Base-by-base conservation (phyloP, 2,329 filamentous ascomycete genomes). In the Talaromyces verruculosus region DNA sequence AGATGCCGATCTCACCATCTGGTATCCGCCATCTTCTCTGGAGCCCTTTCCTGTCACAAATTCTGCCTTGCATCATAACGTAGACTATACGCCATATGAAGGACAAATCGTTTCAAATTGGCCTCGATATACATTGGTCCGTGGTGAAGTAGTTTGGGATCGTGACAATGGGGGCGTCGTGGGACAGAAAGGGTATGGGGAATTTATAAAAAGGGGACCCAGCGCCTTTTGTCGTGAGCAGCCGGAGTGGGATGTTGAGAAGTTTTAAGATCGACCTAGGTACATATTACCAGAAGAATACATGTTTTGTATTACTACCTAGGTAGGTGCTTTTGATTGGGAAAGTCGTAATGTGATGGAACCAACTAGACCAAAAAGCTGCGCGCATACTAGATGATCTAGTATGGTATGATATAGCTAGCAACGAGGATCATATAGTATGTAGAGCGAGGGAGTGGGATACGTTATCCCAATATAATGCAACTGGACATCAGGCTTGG, bases 1-100 rank as follows among this genome's bases (percentile, higher is more conserved):
- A 17, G 80, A 82, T 68, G 80, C 80, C 0, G 81, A 82, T 67
- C 65, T 82, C 11, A 75, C 79, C 15, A 78, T 82, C 45, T 79
- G 80, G 80, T 78, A 81, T 71, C 75, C 76, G 15, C 13, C 53
- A 17, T 57, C 53, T 15, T 64, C 47, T 1, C 5, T 73, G 37
- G 25, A 59, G 19, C 68, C 69, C 0, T 75, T 75, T 39, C 69
- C 67, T 1, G 71, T 80, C n/a, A 73, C 70, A 33, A 79, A 82
- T 58, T 68, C 67, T 1, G 72, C 73, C 67, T 68, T 78, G 51
- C 75, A 78, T 35, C 77, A 78, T 58, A 70, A 73, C 45, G 74
- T 76, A 17, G 76, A 78, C 51, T 77, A 78, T 45, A 78, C 76
- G 10, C 76, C 76, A 0, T 78, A 72, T 33, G 76, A 78, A 62